Evolutionary conservation across 1,284 basidiomycete genomes (phyloP), one percentile per base, ranked within the genome.

Genomic region (Golubevia sp.): DNA sequence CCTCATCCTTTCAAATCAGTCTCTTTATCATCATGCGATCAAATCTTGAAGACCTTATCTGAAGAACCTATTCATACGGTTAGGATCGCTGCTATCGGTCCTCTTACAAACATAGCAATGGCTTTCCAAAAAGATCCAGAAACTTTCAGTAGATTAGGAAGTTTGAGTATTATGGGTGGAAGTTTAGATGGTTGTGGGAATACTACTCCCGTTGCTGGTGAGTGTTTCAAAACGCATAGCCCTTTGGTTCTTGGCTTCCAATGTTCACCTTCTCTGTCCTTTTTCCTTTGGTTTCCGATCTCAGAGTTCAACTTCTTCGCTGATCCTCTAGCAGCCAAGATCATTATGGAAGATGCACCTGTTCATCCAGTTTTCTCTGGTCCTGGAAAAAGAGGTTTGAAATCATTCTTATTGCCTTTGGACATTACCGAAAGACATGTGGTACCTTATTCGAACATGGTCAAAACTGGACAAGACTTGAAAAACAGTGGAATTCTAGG

Each of bases 161-260:
- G 89, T 13, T 87, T 98, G 25, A 86, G 95, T 20, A 90, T 90
- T 80, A 98, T 98, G 94, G 96, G 95, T n/a, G 95, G 94, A n/a
- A 90, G 92, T 1, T 85, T 98, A 27, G 94, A 97, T 71, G 92
- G 92, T 20, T 93, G 94, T 0, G 95, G 95, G 2, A 98, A 98
- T 79, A 92, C 91, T 0, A 90, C 87, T 15, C 89, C 93, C 2
- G 87, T 89, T 0, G 91, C 93, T 62, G 30, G 30, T 34, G 94
- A 96, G 84, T 92, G 91, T n/a, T n/a, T n/a, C n/a, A n/a, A n/a
- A n/a, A n/a, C n/a, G n/a, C n/a, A n/a, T n/a, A n/a, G n/a, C n/a
- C n/a, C n/a, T n/a, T n/a, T n/a, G n/a, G n/a, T n/a, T n/a, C n/a
- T n/a, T n/a, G n/a, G n/a, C n/a, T n/a, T n/a, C n/a, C n/a, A n/a